These are phyloP conservation scores for Aquilaria malaccensis DNA, from an alignment of 345 rosid species.

Conservation along the genomic window DNA sequence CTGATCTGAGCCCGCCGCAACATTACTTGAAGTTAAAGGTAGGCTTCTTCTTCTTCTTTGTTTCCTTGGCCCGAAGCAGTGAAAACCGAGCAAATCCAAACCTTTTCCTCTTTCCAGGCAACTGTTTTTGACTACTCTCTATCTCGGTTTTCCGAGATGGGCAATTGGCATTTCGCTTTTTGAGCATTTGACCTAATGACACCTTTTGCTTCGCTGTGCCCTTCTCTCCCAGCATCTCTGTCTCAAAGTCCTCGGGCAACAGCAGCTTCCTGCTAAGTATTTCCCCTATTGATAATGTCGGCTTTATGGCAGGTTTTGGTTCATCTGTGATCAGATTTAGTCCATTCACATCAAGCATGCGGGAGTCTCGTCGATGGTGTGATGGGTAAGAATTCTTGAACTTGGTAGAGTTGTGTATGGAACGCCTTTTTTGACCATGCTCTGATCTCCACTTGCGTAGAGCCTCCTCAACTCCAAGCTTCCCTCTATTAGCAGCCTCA, in stretches of 20 bases:
- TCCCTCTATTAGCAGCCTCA: constrained; percentile 57
- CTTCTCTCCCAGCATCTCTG: constrained; percentile 27
- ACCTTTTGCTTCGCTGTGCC: constrained; percentile 39
- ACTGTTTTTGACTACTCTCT: constrained; percentile 35
- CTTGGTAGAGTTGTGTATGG: constrained; percentile 50
- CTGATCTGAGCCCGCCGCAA: background rate
- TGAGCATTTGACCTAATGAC: constrained; percentile 82
- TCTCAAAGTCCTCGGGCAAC: constrained; percentile 51
- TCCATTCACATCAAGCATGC: constrained; percentile 51
- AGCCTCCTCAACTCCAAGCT: constrained; percentile 61
- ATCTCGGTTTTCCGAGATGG: constrained; percentile 26
- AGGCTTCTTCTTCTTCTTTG: constrained; percentile 67
- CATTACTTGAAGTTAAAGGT: constrained; percentile 44
- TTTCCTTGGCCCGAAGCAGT: constrained; percentile 54
- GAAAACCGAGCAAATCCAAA: constrained; percentile 68
- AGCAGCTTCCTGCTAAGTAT: constrained; percentile 86
- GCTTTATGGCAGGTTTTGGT: constrained; percentile 47
- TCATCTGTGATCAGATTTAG: constrained; percentile 34
- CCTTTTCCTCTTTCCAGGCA: constrained; percentile 70
- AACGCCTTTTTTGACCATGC: constrained; percentile 45
- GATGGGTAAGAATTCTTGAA: constrained; percentile 54
- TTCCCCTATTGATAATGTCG: constrained; percentile 81
- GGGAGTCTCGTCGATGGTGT: constrained; percentile 44
- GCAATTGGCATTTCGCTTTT: constrained; percentile 35
- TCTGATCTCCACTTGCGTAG: constrained; percentile 68